Evolutionary conservation across 108 stramenopile species (phyloP), one percentile per base, ranked within the genome.

Genomic region (Craspedostauros australis): DNA sequence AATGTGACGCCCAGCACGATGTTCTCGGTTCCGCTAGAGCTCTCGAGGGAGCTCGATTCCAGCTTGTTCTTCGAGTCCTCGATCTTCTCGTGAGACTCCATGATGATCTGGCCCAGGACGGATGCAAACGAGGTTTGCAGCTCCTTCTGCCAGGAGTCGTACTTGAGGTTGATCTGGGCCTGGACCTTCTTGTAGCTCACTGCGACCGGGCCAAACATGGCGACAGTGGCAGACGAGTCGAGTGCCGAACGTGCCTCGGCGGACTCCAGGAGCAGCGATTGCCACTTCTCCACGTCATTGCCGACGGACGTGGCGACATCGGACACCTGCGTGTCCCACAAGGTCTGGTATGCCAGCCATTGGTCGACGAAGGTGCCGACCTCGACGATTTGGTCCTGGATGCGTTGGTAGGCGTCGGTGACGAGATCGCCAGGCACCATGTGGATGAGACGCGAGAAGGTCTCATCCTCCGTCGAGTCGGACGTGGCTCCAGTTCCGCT

Each of bases 81-180:
- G 26, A 95, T 76, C 53, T 78, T 82, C 11, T 64, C 66, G 32
- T 87, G 89, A 21, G 52, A 59, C 14, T 74, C 82, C 25, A 47
- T 55, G 28, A 95, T 86, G 34, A 66, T 58, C 29, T 88, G 68
- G 4, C 62, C 75, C 9, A 96, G 69, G 14, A 94, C 62, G 20
- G 60, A 38, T n/a, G 90, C 94, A 68, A 95, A 97, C 36, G 79
- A 73, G 1, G 73, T 72, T 46, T 96, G 95, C 19, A 97, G 58
- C 51, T 96, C 95, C 69, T 89, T 94, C 47, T 97, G 96, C 96
- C 96, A 99, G 3, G 95, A 93, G 60, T 98, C 98, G 61, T 95
- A 96, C 59, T 96, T 96, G 41, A 96, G 68, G 46, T 93, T 96
- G 26, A 98, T 87, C 64, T 95, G 89, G 1, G 81, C 76, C 47